Conservation (phyloP, 1,284 basidiomycete species). For the Boletellus deceptivus region DNA sequence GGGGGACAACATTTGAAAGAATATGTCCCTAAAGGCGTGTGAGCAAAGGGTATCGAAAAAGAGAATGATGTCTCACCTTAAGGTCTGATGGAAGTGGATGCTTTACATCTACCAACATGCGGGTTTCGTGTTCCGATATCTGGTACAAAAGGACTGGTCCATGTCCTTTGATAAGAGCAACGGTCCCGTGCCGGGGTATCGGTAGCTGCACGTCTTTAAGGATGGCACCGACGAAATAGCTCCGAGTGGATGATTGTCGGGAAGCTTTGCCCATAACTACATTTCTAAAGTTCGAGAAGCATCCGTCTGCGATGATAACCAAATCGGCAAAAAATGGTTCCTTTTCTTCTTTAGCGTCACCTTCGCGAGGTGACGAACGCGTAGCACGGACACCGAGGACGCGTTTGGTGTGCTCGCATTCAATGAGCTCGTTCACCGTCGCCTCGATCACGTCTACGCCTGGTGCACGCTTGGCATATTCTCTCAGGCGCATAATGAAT, state of each 20-base stretch:
- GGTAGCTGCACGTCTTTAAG: constrained; percentile 67
- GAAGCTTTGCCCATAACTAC: constrained; percentile 42
- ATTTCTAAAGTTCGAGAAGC: constrained; percentile 83
- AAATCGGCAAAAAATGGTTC: constrained; percentile 69
- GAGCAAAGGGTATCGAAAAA: neutral
- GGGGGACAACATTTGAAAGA: constrained; percentile 68
- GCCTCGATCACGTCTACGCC: constrained; percentile 81
- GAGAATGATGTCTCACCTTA: constrained; percentile 48
- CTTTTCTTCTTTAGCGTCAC: constrained; percentile 39
- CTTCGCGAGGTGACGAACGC: constrained; percentile 24
- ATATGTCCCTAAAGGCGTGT: constrained; percentile 57
- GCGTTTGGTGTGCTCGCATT: constrained; percentile 53
- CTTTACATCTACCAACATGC: constrained; percentile 93
- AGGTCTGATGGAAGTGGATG: constrained; percentile 81
- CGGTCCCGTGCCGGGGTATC: constrained; percentile 73
- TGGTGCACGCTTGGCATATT: constrained; percentile 56
- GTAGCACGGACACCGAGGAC: constrained; percentile 66
- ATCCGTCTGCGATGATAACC: constrained; percentile 92
- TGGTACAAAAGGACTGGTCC: constrained; percentile 81
- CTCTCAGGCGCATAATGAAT: constrained; percentile 81
- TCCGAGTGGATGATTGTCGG: constrained; percentile 50
- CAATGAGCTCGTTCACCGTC: constrained; percentile 74
- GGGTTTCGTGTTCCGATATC: constrained; percentile 77
- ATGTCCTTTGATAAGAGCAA: constrained; percentile 57
- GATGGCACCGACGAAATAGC: constrained; percentile 72